Conservation (phyloP, 2,329 filamentous ascomycete genomes). For the Metarhizium anisopliae region DNA sequence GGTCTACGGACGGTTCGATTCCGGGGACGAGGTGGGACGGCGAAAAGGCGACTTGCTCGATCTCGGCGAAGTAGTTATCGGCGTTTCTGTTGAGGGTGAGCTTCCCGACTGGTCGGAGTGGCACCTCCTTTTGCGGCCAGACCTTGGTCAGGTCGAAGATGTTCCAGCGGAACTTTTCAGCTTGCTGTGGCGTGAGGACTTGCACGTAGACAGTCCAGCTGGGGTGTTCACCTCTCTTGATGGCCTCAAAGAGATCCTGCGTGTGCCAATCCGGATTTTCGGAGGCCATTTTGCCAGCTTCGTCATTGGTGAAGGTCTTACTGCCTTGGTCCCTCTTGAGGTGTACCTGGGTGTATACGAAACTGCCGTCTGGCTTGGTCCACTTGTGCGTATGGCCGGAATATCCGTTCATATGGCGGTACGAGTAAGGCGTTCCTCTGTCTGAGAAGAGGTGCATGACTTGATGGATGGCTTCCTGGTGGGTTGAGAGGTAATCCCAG, state of each 20-base stretch:
- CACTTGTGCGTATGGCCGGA: constrained; percentile 60
- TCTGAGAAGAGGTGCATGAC: too few relatives aligned
- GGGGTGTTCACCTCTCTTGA: too few relatives aligned
- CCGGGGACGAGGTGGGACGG: too few relatives aligned
- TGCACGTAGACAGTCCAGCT: constrained; percentile 58
- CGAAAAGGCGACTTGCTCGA: constrained; percentile 35
- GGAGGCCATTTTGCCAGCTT: too few relatives aligned
- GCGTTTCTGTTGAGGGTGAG: constrained; percentile 54
- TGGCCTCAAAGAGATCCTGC: too few relatives aligned
- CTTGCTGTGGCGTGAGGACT: constrained; percentile 40
- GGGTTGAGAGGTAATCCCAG: too few relatives aligned
- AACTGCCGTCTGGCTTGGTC: constrained; percentile 55
- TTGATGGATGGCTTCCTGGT: too few relatives aligned
- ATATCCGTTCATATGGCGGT: constrained; percentile 60
- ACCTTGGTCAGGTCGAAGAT: constrained; percentile 63
- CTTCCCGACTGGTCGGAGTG: constrained; percentile 47
- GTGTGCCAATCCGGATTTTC: too few relatives aligned
- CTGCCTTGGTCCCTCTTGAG: constrained; percentile 21
- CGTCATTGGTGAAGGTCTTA: too few relatives aligned
- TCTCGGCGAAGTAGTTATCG: constrained; percentile 60
- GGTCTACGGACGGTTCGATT: too few relatives aligned
- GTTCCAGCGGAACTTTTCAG: constrained; percentile 32
- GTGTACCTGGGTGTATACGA: constrained; percentile 56
- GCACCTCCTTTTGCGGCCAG: constrained; percentile 56
- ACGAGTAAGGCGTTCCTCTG: constrained; percentile 42